These are phyloP conservation scores for Spirogloea muscicola DNA, from an alignment of 139 green algal genomes.

Conservation along the genomic window DNA sequence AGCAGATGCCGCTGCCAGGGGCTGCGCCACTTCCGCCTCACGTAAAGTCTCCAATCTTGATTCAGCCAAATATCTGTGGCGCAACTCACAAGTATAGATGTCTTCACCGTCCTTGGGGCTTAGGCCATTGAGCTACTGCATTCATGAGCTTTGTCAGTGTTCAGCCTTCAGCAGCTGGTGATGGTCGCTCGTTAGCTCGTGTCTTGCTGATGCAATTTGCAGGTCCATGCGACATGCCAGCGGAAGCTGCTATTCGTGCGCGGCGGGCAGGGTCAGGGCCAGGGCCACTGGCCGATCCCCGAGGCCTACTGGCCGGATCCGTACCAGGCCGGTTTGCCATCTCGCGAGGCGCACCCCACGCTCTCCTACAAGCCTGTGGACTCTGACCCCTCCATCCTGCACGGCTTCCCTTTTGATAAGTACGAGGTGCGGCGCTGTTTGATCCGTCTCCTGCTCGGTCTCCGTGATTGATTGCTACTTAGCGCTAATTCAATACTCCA, in stretches of 20 bases:
- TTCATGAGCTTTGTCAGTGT: too few species aligned
- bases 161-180: too few species aligned
- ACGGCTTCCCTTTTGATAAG: constrained; percentile 24
- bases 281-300: constrained; percentile 29
- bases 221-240: constrained; percentile 12
- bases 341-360: constrained; percentile 20
- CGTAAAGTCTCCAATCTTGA: not conserved
- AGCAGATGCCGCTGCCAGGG: constrained; percentile 1
- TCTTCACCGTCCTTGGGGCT: too few species aligned
- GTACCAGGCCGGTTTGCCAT: constrained; percentile 5
- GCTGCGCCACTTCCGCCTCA: not conserved
- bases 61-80: too few species aligned
- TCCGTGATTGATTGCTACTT: too few species aligned
- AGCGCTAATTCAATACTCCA: too few species aligned
- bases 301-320: constrained; percentile 33
- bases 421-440: constrained; percentile 30
- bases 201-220: too few species aligned
- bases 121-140: too few species aligned
- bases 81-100: too few species aligned
- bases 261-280: not conserved
- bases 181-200: too few species aligned
- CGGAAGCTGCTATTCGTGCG: constrained; percentile 17
- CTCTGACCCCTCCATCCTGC: constrained; percentile 15
- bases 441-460: too few species aligned
- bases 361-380: constrained; percentile 7